Conservation (phyloP, 495 filamentous ascomycete genomes). For the Penicillium salamii region DNA sequence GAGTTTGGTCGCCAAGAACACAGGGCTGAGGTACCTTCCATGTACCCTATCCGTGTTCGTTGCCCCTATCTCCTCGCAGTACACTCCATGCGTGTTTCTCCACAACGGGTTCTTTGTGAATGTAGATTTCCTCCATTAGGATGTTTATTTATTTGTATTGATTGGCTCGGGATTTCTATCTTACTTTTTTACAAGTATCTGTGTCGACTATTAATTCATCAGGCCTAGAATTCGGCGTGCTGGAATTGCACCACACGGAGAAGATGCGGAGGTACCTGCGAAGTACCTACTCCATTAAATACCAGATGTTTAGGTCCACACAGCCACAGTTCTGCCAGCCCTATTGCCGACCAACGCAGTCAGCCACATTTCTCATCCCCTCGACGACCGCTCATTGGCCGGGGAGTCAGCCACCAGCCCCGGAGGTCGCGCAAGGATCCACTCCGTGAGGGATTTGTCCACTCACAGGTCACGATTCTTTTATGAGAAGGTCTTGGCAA, state of each 20-base stretch:
- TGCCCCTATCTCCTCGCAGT: background rate
- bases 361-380: constrained; percentile 17
- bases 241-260: no score
- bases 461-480: no score
- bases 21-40: constrained; percentile 8
- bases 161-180: no score
- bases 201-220: no score
- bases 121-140: background rate
- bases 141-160: background rate
- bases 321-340: constrained; percentile 28
- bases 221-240: no score
- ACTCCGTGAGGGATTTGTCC: no score
- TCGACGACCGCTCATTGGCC: constrained; percentile 5
- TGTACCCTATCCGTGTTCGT: constrained; percentile 3
- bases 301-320: background rate
- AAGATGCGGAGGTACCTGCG: background rate
- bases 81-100: constrained; percentile 3
- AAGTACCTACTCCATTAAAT: background rate
- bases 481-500: constrained; percentile 1
- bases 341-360: constrained; percentile 16
- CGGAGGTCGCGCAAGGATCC: no score
- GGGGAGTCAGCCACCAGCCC: constrained; percentile 9
- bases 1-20: constrained; percentile 2
- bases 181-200: background rate
- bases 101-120: background rate